phyloP scores from a whole-genome alignment of 192 early-diverging fungal species.

The Coemansia sp. region DNA sequence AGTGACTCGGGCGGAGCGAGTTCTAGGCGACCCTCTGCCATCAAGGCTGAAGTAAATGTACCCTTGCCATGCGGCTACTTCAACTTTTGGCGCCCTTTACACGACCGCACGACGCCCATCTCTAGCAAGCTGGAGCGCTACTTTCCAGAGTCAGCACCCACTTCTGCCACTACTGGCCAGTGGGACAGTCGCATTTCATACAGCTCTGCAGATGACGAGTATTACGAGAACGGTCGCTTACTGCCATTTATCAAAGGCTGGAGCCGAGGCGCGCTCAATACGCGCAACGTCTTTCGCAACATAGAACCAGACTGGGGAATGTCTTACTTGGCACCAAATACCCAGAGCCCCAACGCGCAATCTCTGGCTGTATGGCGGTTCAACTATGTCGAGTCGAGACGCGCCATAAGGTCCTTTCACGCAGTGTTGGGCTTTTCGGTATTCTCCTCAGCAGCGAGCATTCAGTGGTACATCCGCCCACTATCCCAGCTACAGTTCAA shows the following conservation, averaged over 20 bases:
- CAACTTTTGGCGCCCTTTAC: slow-evolving; percentile 46
- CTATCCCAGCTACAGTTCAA: slow-evolving; percentile 25
- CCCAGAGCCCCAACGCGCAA: background rate
- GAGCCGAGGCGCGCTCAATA: slow-evolving; percentile 25
- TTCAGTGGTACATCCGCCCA: slow-evolving; percentile 48
- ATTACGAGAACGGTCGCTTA: slow-evolving; percentile 47
- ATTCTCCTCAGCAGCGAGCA: slow-evolving; percentile 21
- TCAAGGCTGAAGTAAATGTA: slow-evolving; percentile 24
- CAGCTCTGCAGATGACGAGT: slow-evolving; percentile 54
- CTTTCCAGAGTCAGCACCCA: slow-evolving; percentile 4
- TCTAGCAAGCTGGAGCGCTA: slow-evolving; percentile 24
- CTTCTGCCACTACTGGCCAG: background rate
- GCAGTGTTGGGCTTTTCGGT: slow-evolving; percentile 30
- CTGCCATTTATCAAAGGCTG: slow-evolving; percentile 45
- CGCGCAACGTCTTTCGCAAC: slow-evolving; percentile 35
- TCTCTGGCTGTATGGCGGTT: slow-evolving; percentile 40
- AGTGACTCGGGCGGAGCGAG: background rate
- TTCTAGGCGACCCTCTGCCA: background rate
- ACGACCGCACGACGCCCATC: slow-evolving; percentile 21
- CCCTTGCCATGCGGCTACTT: slow-evolving; percentile 44
- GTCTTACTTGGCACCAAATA: slow-evolving; percentile 42
- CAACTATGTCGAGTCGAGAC: slow-evolving; percentile 36
- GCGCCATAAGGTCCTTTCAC: slow-evolving; percentile 16
- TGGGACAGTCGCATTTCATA: slow-evolving; percentile 54
- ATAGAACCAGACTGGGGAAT: slow-evolving; percentile 51